These are phyloP conservation scores for Perilla frutescens DNA, from an alignment of 257 asterid species.

Conservation along the genomic window DNA sequence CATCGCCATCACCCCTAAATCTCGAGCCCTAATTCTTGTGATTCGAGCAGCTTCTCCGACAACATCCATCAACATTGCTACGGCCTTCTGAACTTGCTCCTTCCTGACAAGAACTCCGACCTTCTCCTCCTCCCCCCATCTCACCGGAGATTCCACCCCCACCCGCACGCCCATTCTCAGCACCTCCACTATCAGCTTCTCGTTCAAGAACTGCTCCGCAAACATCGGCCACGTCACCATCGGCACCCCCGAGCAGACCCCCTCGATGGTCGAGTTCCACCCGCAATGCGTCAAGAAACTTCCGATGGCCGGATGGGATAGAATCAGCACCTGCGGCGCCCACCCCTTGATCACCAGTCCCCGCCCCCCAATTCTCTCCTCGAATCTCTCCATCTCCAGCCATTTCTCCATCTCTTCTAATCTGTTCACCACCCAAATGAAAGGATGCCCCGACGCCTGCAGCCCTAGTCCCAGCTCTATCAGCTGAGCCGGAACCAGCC, in stretches of 20 bases:
- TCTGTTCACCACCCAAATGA: constrained; percentile 69
- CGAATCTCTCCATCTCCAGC: constrained; percentile 61
- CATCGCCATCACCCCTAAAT: constrained; percentile 47
- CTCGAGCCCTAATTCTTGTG: constrained; percentile 49
- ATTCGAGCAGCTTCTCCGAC: constrained; percentile 50
- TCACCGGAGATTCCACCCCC: constrained; percentile 70
- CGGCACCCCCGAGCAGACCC: constrained; percentile 70
- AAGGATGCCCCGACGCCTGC: constrained; percentile 56
- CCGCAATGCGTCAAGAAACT: constrained; percentile 87
- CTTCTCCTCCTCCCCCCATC: constrained; percentile 80
- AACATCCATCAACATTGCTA: constrained; percentile 48
- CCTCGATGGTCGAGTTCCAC: constrained; percentile 87
- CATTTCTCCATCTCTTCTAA: constrained; percentile 63
- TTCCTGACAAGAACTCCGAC: constrained; percentile 59
- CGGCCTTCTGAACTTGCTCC: constrained; percentile 50
- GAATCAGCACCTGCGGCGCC: constrained; percentile 82
- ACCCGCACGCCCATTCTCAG: constrained; percentile 64
- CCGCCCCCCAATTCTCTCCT: constrained; percentile 55
- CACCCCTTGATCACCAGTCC: constrained; percentile 78
- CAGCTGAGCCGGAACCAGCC: constrained; percentile 58
- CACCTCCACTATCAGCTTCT: constrained; percentile 58
- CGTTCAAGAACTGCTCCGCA: constrained; percentile 81
- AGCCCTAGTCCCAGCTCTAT: constrained; percentile 71
- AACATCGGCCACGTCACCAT: constrained; percentile 85
- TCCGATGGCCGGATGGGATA: constrained; percentile 64